Conservation (phyloP, 768 basidiomycete genomes). For the Clitopilus hobsonii region DNA sequence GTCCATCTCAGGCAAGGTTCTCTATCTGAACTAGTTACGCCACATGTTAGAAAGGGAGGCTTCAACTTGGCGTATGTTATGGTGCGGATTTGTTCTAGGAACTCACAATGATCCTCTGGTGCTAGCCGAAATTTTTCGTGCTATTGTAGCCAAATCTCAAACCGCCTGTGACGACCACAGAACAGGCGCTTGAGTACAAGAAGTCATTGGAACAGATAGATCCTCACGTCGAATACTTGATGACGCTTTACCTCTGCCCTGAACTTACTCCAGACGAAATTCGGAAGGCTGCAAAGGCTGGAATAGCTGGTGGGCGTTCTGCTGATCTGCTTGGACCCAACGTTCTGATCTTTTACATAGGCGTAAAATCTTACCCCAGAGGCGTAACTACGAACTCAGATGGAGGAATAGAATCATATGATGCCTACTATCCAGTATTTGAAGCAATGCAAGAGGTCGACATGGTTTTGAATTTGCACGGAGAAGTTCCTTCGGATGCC, state of each 20-base stretch:
- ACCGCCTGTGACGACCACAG: constrained; percentile 82
- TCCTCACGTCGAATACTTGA: constrained; percentile 78
- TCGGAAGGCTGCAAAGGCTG: constrained; percentile 78
- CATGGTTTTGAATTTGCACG: constrained; percentile 95
- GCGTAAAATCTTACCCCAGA: constrained; percentile 95
- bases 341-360: constrained; percentile 14
- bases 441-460: constrained; percentile 89
- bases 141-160: constrained; percentile 78
- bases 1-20: constrained; percentile 92
- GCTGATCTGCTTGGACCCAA: neutral
- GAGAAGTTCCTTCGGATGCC: constrained; percentile 91
- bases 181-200: constrained; percentile 79
- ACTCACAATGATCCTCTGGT: neutral
- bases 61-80: constrained; percentile 94
- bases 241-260: constrained; percentile 94
- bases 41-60: constrained; percentile 87
- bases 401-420: constrained; percentile 94
- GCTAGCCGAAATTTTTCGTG: constrained; percentile 5
- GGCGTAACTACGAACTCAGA: constrained; percentile 98
- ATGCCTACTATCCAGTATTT: constrained; percentile 89
- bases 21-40: constrained; percentile 77
- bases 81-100: constrained; percentile 57
- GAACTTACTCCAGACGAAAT: constrained; percentile 90
- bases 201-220: constrained; percentile 69
- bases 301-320: constrained; percentile 56